Conservation (phyloP, 441 rosid genomes). For the Kokia cookei region DNA sequence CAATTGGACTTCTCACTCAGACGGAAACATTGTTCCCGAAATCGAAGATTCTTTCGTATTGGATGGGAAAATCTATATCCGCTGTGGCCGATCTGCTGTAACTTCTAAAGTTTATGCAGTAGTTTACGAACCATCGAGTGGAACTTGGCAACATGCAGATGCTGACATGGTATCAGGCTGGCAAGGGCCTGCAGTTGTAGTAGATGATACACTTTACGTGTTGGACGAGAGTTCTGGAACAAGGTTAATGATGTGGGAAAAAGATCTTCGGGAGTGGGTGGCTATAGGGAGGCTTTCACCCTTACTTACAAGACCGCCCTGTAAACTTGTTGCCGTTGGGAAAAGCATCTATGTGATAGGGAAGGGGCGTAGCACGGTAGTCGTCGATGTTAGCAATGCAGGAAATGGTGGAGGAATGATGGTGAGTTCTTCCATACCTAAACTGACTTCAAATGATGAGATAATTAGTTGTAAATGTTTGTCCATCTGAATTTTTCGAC, state of each 20-base stretch:
- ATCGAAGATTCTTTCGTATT: slow-evolving; percentile 65
- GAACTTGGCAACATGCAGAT: slow-evolving; percentile 62
- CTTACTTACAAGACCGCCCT: slow-evolving; percentile 59
- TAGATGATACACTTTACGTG: slow-evolving; percentile 56
- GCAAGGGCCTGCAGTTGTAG: slow-evolving; percentile 77
- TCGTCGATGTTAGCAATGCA: slow-evolving; percentile 46
- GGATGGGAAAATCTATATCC: slow-evolving; percentile 60
- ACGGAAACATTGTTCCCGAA: slow-evolving; percentile 37
- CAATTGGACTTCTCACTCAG: slow-evolving; percentile 36
- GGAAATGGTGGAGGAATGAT: slow-evolving; percentile 50
- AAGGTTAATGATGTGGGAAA: slow-evolving; percentile 61
- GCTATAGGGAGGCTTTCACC: slow-evolving; percentile 61
- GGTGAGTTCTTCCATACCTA: slow-evolving; percentile 64
- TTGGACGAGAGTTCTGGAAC: slow-evolving; percentile 76
- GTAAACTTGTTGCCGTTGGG: slow-evolving; percentile 59
- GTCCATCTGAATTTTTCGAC: slow-evolving; percentile 31
- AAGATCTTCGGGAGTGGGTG: slow-evolving; percentile 54
- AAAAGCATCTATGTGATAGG: slow-evolving; percentile 60
- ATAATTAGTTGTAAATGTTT: slow-evolving; percentile 57
- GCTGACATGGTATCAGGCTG: slow-evolving; percentile 64
- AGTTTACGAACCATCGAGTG: slow-evolving; percentile 41
- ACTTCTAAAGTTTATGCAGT: slow-evolving; percentile 30
- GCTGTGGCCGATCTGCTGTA: slow-evolving; percentile 29
- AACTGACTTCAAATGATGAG: slow-evolving; percentile 35
- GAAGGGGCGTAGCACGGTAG: slow-evolving; percentile 64